Percentiles rank a stretch among this genome's conserved stretches.
Conservation (phyloP, 2,329 filamentous ascomycete genomes). For the Verticillium dahliae region DNA sequence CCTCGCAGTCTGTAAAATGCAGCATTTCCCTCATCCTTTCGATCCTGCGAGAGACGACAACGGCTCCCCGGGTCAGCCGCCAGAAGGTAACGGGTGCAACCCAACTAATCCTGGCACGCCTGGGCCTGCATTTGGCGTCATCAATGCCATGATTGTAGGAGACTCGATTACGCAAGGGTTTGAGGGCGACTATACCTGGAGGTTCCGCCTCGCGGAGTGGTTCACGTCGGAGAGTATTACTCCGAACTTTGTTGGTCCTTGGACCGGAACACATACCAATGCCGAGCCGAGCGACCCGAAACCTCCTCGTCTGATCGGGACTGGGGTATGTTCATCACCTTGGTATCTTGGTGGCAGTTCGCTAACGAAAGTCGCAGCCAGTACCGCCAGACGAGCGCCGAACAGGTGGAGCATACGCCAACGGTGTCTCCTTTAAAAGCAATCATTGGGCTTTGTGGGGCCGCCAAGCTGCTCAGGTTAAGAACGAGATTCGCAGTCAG, state of each 20-base stretch:
- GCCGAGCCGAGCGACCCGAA: slow-evolving; percentile 1
- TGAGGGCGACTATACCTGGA: slow-evolving; percentile 35
- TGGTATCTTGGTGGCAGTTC: no score
- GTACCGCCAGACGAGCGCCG: slow-evolving; percentile 1
- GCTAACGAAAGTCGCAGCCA: background rate
- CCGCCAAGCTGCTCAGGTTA: slow-evolving; percentile 21
- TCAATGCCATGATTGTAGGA: slow-evolving; percentile 26
- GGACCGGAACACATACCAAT: slow-evolving; percentile 22
- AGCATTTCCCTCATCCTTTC: background rate
- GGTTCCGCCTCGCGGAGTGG: slow-evolving; percentile 34
- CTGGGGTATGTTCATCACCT: background rate
- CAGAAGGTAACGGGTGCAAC: background rate
- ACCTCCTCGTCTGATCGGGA: slow-evolving; percentile 11
- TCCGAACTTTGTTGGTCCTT: slow-evolving; percentile 27
- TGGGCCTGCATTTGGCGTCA: background rate
- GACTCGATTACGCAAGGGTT: slow-evolving; percentile 30
- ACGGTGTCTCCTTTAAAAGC: slow-evolving; percentile 19
- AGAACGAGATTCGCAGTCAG: slow-evolving; percentile 17
- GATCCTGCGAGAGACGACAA: background rate
- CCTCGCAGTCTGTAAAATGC: background rate
- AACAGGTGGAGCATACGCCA: slow-evolving; percentile 22
- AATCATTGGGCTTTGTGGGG: slow-evolving; percentile 27
- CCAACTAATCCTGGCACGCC: background rate
- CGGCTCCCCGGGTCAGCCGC: background rate
- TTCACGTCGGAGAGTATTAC: slow-evolving; percentile 16